Percentiles rank a stretch among this genome's conserved stretches.
phyloP scores from a whole-genome alignment of 1,284 basidiomycete genomes.

The Taiwanofungus camphoratus region DNA sequence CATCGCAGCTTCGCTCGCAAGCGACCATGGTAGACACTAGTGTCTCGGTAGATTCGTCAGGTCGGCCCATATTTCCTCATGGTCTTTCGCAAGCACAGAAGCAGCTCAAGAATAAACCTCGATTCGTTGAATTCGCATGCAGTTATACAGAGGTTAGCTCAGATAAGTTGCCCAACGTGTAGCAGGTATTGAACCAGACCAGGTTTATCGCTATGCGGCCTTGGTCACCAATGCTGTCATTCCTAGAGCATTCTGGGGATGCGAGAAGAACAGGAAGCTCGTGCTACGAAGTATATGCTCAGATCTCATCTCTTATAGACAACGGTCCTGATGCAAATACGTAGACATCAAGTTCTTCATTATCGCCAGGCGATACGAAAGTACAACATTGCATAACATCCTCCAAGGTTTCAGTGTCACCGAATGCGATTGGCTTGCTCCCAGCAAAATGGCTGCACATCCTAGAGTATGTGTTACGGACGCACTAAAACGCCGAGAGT shows the following conservation, averaged over 20 bases:
- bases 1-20: conserved; percentile 52
- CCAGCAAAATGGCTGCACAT: conserved; percentile 37
- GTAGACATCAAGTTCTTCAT: conserved; percentile 74
- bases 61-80: conserved; percentile 36
- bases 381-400: conserved; percentile 72
- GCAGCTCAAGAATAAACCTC: conserved; percentile 55
- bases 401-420: conserved; percentile 74
- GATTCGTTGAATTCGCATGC: conserved; percentile 75
- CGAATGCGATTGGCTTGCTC: conserved; percentile 80
- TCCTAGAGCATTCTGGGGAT: conserved; percentile 78
- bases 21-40: conserved; percentile 27
- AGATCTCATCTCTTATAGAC: neutral
- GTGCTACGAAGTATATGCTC: conserved; percentile 52
- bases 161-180: neutral
- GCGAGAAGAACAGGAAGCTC: conserved; percentile 58
- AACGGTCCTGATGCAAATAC: neutral
- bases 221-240: conserved; percentile 67
- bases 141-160: conserved; percentile 49
- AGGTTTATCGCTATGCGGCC: conserved; percentile 71
- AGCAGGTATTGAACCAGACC: neutral
- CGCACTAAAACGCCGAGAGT: conserved; percentile 63
- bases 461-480: conserved; percentile 60
- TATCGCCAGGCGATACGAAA: conserved; percentile 73
- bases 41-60: conserved; percentile 42
- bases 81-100: conserved; percentile 43